Conservation (phyloP, 805 yeast species). For the Metschnikowia rubicola region DNA sequence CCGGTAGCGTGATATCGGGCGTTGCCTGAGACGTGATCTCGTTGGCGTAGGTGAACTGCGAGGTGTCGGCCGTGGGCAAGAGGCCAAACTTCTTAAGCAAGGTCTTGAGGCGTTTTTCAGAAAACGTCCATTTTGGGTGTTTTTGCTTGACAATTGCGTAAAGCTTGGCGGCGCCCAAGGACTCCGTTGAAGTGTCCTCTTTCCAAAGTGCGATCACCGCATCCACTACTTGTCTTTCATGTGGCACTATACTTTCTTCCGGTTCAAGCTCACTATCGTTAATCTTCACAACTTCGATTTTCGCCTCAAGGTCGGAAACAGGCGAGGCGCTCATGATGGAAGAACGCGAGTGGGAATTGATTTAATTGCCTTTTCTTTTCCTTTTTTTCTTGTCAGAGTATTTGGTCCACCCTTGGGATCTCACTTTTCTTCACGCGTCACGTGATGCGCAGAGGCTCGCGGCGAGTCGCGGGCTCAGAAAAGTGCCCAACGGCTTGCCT, state of each 20-base stretch:
- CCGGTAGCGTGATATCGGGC: slow-evolving; percentile 42
- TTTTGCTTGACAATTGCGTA: slow-evolving; percentile 46
- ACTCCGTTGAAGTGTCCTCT: slow-evolving; percentile 59
- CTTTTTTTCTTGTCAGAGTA: neutral
- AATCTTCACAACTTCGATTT: slow-evolving; percentile 35
- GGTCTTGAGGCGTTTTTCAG: slow-evolving; percentile 53
- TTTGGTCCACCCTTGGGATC: neutral
- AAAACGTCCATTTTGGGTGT: slow-evolving; percentile 61
- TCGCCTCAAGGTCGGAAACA: slow-evolving; percentile 5
- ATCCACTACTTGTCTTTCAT: slow-evolving; percentile 55
- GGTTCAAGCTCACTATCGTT: slow-evolving; percentile 28
- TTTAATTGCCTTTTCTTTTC: neutral
- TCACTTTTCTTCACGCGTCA: slow-evolving; percentile 2
- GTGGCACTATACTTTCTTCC: slow-evolving; percentile 43
- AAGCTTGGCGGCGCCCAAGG: slow-evolving; percentile 52
- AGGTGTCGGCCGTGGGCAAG: slow-evolving; percentile 27
- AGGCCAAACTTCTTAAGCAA: slow-evolving; percentile 57
- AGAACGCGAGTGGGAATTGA: neutral
- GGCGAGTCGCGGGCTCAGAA: neutral
- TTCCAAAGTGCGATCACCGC: slow-evolving; percentile 66
- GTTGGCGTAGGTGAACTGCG: slow-evolving; percentile 48
- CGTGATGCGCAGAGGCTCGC: slow-evolving; percentile 1
- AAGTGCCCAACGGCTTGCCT: slow-evolving; percentile 4
- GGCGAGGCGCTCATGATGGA: neutral
- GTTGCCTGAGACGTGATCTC: slow-evolving; percentile 52